Percentiles rank a stretch among this genome's conserved stretches.
phyloP scores from a whole-genome alignment of 106 monocot species.

The Chionographis japonica region DNA sequence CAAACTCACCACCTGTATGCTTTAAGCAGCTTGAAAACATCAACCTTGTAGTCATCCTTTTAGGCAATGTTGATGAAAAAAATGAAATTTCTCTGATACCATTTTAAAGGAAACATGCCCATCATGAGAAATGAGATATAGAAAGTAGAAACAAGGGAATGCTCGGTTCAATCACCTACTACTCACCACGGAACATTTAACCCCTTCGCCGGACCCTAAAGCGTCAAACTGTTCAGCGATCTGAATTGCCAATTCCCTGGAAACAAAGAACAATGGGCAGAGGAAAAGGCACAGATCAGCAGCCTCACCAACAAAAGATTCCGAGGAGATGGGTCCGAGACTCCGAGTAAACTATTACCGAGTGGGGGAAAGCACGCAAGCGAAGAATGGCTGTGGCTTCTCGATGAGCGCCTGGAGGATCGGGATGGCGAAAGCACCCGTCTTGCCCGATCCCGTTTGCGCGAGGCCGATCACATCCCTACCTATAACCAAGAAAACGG shows the following conservation, averaged over 20 bases:
- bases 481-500: slow-evolving; percentile 22
- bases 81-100: no score
- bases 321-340: not conserved
- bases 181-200: slow-evolving; percentile 81
- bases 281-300: not conserved
- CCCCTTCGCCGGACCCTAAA: slow-evolving; percentile 70
- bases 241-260: slow-evolving; percentile 89
- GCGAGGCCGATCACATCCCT: slow-evolving; percentile 91
- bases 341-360: slow-evolving; percentile 31
- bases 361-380: slow-evolving; percentile 84
- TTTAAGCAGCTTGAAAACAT: no score
- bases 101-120: no score
- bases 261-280: not conserved
- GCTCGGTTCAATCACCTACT: not conserved
- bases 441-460: slow-evolving; percentile 93
- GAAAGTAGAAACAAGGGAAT: not conserved
- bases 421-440: slow-evolving; percentile 91
- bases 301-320: not conserved
- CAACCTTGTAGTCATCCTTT: no score
- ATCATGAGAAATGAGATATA: no score
- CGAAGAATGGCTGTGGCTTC: slow-evolving; percentile 73
- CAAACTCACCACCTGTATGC: no score
- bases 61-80: no score
- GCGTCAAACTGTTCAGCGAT: slow-evolving; percentile 90
- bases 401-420: slow-evolving; percentile 86